Percentiles rank a stretch among this genome's conserved stretches.
Conservation (phyloP, 306 rosid genomes). For the Cyamopsis tetragonoloba region DNA sequence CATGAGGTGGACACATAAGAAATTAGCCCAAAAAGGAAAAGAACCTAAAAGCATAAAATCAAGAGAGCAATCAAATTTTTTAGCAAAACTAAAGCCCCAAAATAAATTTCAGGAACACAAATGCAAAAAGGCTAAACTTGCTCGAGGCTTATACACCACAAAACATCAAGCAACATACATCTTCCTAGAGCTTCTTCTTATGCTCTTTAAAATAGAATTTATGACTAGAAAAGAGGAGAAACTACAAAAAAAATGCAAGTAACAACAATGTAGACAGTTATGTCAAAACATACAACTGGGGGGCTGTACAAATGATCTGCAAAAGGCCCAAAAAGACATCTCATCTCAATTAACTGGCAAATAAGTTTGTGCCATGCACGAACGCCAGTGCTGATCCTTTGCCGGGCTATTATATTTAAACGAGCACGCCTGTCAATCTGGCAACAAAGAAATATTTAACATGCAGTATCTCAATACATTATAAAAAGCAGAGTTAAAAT, state of each 20-base stretch:
- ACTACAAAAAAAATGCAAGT: constrained; percentile 26
- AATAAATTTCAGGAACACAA: background rate
- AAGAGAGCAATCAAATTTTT: background rate
- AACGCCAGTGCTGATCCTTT: constrained; percentile 59
- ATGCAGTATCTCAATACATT: constrained; percentile 27
- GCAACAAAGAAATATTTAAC: constrained; percentile 32
- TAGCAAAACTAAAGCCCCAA: background rate
- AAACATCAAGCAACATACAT: background rate
- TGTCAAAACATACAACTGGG: constrained; percentile 62
- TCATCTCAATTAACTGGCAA: constrained; percentile 79
- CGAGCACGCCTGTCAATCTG: constrained; percentile 91
- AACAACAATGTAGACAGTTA: background rate
- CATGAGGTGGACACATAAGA: constrained; percentile 13
- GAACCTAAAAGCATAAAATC: background rate
- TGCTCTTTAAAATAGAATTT: background rate
- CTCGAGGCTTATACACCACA: background rate
- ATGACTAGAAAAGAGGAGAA: constrained; percentile 21
- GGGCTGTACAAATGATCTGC: constrained; percentile 68
- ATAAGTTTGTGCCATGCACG: constrained; percentile 92
- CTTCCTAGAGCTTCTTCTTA: background rate
- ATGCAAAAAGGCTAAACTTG: background rate
- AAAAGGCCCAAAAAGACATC: constrained; percentile 81
- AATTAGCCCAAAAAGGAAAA: background rate
- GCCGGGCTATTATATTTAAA: constrained; percentile 57
- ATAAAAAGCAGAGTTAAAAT: constrained; percentile 17